phyloP scores from a whole-genome alignment of 441 rosid species.

The Erodium trifolium region DNA sequence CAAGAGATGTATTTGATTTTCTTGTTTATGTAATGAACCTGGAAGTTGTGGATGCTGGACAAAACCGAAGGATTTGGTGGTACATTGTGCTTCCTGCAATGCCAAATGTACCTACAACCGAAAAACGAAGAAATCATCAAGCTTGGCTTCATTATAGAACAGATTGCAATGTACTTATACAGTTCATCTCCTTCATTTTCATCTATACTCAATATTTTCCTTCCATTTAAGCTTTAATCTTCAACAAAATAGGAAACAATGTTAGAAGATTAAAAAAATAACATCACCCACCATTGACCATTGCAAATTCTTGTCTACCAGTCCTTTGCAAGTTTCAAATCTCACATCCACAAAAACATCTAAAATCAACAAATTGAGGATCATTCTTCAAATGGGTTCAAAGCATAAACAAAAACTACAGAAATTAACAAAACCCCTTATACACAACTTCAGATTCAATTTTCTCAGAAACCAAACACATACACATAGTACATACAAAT shows the following conservation, averaged over 20 bases:
- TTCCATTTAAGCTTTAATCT: too few relatives aligned
- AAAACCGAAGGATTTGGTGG: slow-evolving; percentile 47
- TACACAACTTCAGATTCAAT: background rate
- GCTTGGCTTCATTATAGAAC: background rate
- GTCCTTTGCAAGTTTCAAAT: background rate
- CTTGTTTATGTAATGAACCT: background rate
- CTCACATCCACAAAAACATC: background rate
- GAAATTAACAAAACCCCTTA: background rate
- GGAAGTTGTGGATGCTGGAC: slow-evolving; percentile 38
- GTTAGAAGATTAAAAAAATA: background rate
- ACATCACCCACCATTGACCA: background rate
- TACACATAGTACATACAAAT: too few relatives aligned
- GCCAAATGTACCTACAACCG: slow-evolving; percentile 14
- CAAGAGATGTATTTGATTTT: background rate
- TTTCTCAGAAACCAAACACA: background rate
- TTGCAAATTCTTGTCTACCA: background rate
- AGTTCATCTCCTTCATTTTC: too few relatives aligned
- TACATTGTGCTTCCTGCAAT: slow-evolving; percentile 51
- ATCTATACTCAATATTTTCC: too few relatives aligned
- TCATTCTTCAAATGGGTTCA: background rate
- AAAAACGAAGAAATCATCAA: too few relatives aligned
- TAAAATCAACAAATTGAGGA: background rate
- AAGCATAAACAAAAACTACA: background rate
- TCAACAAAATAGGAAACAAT: background rate
- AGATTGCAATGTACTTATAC: background rate